These are phyloP conservation scores for Flagelloscypha sp. DNA, from an alignment of 768 basidiomycete genomes.

Conservation along the genomic window DNA sequence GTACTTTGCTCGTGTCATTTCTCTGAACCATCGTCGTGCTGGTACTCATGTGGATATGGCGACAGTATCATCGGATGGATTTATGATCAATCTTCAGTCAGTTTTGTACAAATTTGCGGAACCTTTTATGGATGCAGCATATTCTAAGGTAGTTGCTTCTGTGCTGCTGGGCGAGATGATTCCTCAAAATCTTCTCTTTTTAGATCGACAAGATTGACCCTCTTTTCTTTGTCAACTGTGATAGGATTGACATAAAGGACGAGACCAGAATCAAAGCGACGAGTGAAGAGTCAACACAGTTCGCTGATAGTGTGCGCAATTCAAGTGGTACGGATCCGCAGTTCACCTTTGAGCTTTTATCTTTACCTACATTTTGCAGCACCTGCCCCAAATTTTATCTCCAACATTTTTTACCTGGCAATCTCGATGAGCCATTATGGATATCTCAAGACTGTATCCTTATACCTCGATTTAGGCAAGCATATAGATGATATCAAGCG, in stretches of 20 bases:
- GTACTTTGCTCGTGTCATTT: constrained; percentile 70
- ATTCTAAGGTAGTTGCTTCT: constrained; percentile 56
- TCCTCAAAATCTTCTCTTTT: constrained; percentile 3
- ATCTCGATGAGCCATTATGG: constrained; percentile 88
- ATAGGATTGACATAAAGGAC: constrained; percentile 69
- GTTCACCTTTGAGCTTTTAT: not conserved
- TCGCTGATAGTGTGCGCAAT: constrained; percentile 46
- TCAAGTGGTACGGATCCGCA: constrained; percentile 29
- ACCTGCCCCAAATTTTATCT: constrained; percentile 84
- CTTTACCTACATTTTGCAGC: constrained; percentile 24
- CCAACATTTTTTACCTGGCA: constrained; percentile 87
- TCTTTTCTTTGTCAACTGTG: constrained; percentile 65
- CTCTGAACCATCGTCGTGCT: constrained; percentile 74
- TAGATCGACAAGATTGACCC: constrained; percentile 91
- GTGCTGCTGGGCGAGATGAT: not conserved
- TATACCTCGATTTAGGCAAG: constrained; percentile 63
- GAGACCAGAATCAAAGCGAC: constrained; percentile 94
- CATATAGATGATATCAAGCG: constrained; percentile 70
- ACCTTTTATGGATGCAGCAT: constrained; percentile 90
- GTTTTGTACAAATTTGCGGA: constrained; percentile 80
- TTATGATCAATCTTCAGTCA: constrained; percentile 86
- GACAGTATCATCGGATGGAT: constrained; percentile 85
- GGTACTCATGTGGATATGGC: constrained; percentile 90
- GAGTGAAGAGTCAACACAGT: constrained; percentile 73
- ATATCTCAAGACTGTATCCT: constrained; percentile 71